Base-by-base conservation (phyloP, 352 stramenopile species). In the Phytopythium chamaehyphon region DNA sequence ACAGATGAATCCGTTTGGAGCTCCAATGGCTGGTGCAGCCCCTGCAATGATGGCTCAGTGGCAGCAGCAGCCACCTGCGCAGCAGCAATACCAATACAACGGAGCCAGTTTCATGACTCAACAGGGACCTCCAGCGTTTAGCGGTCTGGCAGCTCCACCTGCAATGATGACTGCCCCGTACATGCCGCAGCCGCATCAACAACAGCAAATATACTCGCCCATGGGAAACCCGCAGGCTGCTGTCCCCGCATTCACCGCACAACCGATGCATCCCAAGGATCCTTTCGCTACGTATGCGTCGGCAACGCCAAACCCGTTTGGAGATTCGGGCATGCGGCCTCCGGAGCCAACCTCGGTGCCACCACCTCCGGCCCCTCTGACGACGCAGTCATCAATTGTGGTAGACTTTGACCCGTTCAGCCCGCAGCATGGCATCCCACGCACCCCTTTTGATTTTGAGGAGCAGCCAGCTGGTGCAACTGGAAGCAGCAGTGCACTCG, bases 391-490 rank as follows among this genome's bases (percentile, higher is more conserved):
- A 31, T 69, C 76, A 18, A 90, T 66, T 3, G 71, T 90, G 36
- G 54, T 80, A 11, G 77, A 90, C 50, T 88, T 90, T 63, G 79
- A 88, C 31, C 76, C 79, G 2, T 90, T 87, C 59, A 85, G 76
- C 55, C 74, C 72, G 5, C 75, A 73, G 26, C 71, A 69, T 16
- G 64, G 64, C 16, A 88, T 71, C 12, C 77, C 80, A 15, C 72
- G 57, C 6, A 64, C 64, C 16, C 76, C 71, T 0, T 83, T 86
- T 51, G 59, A 69, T 46, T 77, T 80, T 42, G 59, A 62, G 14
- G 57, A 69, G 14, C 24, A 44, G 10, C 23, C 45, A 45, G 40
- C 33, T 12, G n/a, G n/a, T n/a, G 38, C 61, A 6, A 62, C 53
- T 26, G 47, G 42, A 18, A 42, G 55, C 2, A 59, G 59, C 1